These are phyloP conservation scores for Pleurotus ostreatus DNA, from an alignment of 768 basidiomycete species.

Conservation along the genomic window DNA sequence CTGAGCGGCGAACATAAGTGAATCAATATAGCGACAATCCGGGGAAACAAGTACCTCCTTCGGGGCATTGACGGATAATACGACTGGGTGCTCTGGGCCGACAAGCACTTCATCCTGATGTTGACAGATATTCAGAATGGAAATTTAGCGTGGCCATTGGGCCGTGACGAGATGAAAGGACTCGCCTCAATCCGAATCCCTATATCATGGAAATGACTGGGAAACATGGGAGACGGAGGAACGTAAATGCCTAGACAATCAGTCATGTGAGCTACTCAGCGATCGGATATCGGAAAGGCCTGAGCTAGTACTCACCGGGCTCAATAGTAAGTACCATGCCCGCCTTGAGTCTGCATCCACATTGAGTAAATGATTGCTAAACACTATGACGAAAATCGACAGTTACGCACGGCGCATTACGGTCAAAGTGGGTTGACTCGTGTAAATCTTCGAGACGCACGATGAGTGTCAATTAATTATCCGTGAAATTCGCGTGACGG, in stretches of 20 bases:
- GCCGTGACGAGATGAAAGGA: neutral
- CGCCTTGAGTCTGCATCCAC: constrained; percentile 50
- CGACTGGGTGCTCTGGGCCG: constrained; percentile 51
- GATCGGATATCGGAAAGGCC: constrained; percentile 5
- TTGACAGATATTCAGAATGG: neutral
- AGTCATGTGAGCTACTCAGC: neutral
- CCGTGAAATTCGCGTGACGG: constrained; percentile 15
- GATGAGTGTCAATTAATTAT: neutral
- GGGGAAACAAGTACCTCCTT: constrained; percentile 60
- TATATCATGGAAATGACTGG: constrained; percentile 84
- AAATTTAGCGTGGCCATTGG: neutral
- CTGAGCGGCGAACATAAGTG: neutral
- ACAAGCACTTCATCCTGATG: constrained; percentile 70
- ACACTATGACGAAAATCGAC: neutral
- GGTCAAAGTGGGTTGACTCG: constrained; percentile 67
- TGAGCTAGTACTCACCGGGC: constrained; percentile 48
- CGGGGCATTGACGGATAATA: constrained; percentile 71
- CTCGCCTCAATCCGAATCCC: constrained; percentile 87
- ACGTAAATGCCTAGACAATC: constrained; percentile 70
- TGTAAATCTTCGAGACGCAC: constrained; percentile 65
- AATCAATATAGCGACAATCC: neutral
- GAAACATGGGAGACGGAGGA: constrained; percentile 73
- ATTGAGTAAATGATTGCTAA: neutral
- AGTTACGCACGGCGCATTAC: constrained; percentile 44
- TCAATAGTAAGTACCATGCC: constrained; percentile 95